Conservation (phyloP, 108 stramenopile species). For the Nitzschia inconspicua region DNA sequence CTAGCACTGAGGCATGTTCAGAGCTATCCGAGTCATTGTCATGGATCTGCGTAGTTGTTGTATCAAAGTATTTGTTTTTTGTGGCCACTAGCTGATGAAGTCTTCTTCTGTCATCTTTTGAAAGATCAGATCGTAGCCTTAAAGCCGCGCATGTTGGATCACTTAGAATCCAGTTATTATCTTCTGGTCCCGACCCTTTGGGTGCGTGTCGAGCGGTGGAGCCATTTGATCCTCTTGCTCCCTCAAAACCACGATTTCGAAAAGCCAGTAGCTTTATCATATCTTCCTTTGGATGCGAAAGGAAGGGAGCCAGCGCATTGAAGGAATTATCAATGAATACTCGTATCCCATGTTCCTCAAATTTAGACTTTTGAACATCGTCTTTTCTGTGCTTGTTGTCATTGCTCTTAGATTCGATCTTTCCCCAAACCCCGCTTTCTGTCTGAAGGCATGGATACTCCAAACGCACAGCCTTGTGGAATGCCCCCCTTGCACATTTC, state of each 20-base stretch:
- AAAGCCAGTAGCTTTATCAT: conserved; percentile 12
- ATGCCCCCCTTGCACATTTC: conserved; percentile 15
- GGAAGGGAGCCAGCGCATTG: conserved; percentile 45
- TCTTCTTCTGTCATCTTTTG: conserved; percentile 43
- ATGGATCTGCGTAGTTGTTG: no score
- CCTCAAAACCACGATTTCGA: conserved; percentile 22
- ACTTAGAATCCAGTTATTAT: no score
- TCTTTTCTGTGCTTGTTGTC: neutral
- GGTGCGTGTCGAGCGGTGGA: neutral
- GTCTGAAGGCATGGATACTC: conserved; percentile 36
- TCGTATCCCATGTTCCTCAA: conserved; percentile 36
- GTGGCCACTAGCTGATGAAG: conserved; percentile 48
- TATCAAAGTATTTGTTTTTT: conserved; percentile 52
- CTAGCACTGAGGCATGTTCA: neutral
- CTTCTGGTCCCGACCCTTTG: no score
- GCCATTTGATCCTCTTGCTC: neutral
- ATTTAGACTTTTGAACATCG: neutral
- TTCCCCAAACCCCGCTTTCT: conserved; percentile 10
- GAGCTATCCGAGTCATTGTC: neutral
- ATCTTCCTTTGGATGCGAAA: conserved; percentile 34
- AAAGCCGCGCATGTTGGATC: conserved; percentile 14
- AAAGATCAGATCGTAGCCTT: conserved; percentile 42
- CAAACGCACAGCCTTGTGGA: conserved; percentile 31
- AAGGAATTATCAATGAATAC: conserved; percentile 48
- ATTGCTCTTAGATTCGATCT: conserved; percentile 3